These are phyloP conservation scores for Phytophthora podocarpi DNA, from an alignment of 352 stramenopile genomes.

Conservation along the genomic window DNA sequence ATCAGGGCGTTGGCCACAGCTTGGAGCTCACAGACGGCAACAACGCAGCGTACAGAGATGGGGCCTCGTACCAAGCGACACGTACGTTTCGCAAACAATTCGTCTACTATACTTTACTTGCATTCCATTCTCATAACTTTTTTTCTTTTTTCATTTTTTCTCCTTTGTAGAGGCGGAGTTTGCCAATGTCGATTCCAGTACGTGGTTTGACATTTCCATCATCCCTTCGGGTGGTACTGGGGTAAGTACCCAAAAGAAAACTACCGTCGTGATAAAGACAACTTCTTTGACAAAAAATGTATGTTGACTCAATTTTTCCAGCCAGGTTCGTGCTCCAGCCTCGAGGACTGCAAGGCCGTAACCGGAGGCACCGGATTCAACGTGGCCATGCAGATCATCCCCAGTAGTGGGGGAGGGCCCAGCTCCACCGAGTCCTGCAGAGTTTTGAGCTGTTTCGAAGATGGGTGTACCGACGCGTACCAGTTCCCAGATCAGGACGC, in stretches of 20 bases:
- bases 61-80: slow-evolving; percentile 36
- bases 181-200: slow-evolving; percentile 50
- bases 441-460: slow-evolving; percentile 56
- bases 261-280: slow-evolving; percentile 4
- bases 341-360: slow-evolving; percentile 59
- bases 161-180: slow-evolving; percentile 80
- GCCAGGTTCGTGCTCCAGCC: slow-evolving; percentile 61
- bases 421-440: slow-evolving; percentile 45
- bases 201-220: slow-evolving; percentile 83
- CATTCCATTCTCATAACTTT: background rate
- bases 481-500: slow-evolving; percentile 71
- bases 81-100: slow-evolving; percentile 13
- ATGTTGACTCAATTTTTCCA: slow-evolving; percentile 19
- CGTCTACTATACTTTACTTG: too few relatives aligned
- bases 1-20: slow-evolving; percentile 10
- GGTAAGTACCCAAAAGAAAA: slow-evolving; percentile 28
- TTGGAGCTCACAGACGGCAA: slow-evolving; percentile 30
- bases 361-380: slow-evolving; percentile 76
- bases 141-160: slow-evolving; percentile 6
- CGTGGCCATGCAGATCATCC: slow-evolving; percentile 72
- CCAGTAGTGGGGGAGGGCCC: slow-evolving; percentile 29
- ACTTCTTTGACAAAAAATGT: slow-evolving; percentile 8
- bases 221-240: slow-evolving; percentile 56
- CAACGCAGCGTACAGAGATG: slow-evolving; percentile 42
- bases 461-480: slow-evolving; percentile 74